These are phyloP conservation scores for Monosporascus sp. DNA, from an alignment of 2,329 filamentous ascomycete genomes.

Conservation along the genomic window DNA sequence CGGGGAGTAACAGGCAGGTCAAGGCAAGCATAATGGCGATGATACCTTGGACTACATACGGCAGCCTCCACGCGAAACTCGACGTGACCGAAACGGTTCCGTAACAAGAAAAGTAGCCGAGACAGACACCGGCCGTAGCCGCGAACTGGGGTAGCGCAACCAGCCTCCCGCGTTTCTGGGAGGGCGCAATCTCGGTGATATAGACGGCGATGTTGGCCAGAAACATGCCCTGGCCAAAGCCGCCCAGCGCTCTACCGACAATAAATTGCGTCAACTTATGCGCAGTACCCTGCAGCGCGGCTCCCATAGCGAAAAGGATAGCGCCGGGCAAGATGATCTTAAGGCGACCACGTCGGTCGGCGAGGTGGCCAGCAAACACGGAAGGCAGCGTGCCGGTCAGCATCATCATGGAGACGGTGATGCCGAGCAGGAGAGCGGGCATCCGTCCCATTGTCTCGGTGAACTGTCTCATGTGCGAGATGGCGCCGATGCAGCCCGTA, in stretches of 20 bases:
- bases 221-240: conserved; percentile 54
- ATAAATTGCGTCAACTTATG: conserved; percentile 46
- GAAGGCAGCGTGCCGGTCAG: conserved; percentile 53
- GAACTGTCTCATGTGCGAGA: conserved; percentile 29
- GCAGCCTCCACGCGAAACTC: conserved; percentile 50
- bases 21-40: conserved; percentile 34
- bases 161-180: conserved; percentile 42
- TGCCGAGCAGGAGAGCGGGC: conserved; percentile 47
- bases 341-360: conserved; percentile 44
- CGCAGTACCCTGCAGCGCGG: conserved; percentile 44
- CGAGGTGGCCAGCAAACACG: conserved; percentile 50
- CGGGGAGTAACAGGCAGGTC: conserved; percentile 39
- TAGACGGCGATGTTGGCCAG: conserved; percentile 53
- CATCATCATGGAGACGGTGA: conserved; percentile 55
- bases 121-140: conserved; percentile 42
- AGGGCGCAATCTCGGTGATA: conserved; percentile 56
- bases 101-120: conserved; percentile 57
- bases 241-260: conserved; percentile 48
- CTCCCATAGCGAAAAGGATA: conserved; percentile 46
- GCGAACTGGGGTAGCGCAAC: conserved; percentile 48
- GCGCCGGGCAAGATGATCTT: conserved; percentile 42
- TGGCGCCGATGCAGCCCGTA: conserved; percentile 29
- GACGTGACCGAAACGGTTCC: conserved; percentile 41
- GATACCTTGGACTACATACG: conserved; percentile 43
- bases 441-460: conserved; percentile 35